These are phyloP conservation scores for Aspergillus kassunensis DNA, from an alignment of 495 filamentous ascomycete species.

Conservation along the genomic window DNA sequence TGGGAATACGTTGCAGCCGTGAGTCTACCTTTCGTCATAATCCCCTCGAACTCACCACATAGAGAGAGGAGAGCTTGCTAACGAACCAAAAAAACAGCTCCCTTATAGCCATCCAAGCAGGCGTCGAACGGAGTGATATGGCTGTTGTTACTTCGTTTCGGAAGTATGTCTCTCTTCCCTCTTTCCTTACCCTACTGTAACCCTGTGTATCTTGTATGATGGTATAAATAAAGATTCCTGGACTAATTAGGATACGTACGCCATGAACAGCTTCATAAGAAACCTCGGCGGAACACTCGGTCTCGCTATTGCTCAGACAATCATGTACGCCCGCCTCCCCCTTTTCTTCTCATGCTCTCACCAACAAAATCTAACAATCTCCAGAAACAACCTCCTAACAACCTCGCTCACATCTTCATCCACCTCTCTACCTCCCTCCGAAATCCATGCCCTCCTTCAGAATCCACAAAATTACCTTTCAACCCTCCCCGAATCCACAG, in stretches of 20 bases:
- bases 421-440: slow-evolving; percentile 18
- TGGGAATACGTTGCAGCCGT: slow-evolving; percentile 52
- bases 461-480: slow-evolving; percentile 32
- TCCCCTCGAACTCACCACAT: not conserved
- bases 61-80: too few relatives aligned
- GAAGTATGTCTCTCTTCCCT: slow-evolving; percentile 32
- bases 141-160: slow-evolving; percentile 51
- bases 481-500: slow-evolving; percentile 20
- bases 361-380: not conserved
- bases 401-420: slow-evolving; percentile 32
- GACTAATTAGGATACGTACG: too few relatives aligned
- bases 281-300: slow-evolving; percentile 52
- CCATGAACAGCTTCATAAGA: slow-evolving; percentile 48
- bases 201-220: too few relatives aligned
- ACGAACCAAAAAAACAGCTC: slow-evolving; percentile 14
- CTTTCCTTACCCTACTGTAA: not conserved
- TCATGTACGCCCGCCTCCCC: slow-evolving; percentile 33
- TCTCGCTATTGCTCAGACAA: slow-evolving; percentile 48
- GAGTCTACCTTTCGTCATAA: slow-evolving; percentile 7
- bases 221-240: too few relatives aligned
- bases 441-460: slow-evolving; percentile 28
- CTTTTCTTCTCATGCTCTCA: not conserved
- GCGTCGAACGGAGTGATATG: slow-evolving; percentile 50
- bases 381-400: slow-evolving; percentile 43
- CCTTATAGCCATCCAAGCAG: slow-evolving; percentile 50